Base-by-base conservation (phyloP, 2,329 filamentous ascomycete species). In the Didymella pinodella region DNA sequence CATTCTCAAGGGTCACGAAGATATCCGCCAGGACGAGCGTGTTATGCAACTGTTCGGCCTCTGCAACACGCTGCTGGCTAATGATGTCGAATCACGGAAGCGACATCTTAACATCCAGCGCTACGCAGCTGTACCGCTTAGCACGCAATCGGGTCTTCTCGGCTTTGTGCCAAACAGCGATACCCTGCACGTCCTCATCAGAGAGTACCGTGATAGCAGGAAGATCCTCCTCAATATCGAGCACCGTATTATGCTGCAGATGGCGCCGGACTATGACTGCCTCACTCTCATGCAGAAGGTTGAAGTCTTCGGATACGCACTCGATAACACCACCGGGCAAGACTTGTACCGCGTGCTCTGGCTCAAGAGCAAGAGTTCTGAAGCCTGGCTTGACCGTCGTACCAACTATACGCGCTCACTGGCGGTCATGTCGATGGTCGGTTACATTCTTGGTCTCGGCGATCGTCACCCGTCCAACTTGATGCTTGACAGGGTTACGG, bases 371-470 rank as follows among this genome's bases (percentile, higher is more conserved):
- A 97, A 97, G 83, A 96, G 91, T 62, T 97, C 94, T 0, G 95
- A 99, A 78, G 90, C 94, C 2, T 99, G 95, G 95, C 88, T 99
- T 32, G 95, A 98, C 78, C 87, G 95, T 43, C 90, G 95, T 52
- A 99, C 96, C n/a, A 99, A 97, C 75, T 99, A 99, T 80, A 99
- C 95, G 18, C 90, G 95, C 57, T 98, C 94, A 1, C 84, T 99
- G 2, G 95, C 92, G 68, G 95, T 99, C 71, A 99, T 99, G 95
- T 97, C 93, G n/a, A 99, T 99, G 93, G 95, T 98, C n/a, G 95
- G 95, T 64, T 99, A 99, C 78, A 98, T 99, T 65, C 87, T 99
- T 22, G 96, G 95, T 60, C 84, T 99, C 14, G 95, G 95, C 54
- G 95, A 99, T 80, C 89, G 96, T 47, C 95, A 99, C 79, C 96